Conservation (phyloP, 2,329 filamentous ascomycete genomes). For the Exophiala phaeomuriformis region DNA sequence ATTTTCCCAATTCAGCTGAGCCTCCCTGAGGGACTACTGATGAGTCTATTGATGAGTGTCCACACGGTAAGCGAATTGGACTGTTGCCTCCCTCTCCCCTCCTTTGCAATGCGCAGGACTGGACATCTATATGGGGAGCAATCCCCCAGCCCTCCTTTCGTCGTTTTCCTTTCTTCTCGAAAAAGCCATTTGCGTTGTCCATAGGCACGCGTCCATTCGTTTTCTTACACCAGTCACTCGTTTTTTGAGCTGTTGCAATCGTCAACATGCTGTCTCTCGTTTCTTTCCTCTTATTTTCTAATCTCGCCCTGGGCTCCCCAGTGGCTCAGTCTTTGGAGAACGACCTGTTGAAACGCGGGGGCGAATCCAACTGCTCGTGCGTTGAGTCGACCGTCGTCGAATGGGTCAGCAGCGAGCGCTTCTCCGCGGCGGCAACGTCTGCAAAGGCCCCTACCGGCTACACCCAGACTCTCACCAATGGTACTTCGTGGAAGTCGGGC, state of each 20-base stretch:
- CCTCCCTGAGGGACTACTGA: no score
- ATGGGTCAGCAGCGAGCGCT: slow-evolving; percentile 12
- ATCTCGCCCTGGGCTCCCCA: slow-evolving; percentile 15
- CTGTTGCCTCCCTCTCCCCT: no score
- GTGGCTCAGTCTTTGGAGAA: slow-evolving; percentile 6
- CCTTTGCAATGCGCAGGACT: background rate
- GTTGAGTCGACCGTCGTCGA: slow-evolving; percentile 5
- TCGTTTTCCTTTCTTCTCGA: slow-evolving; percentile 4
- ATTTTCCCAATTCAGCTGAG: background rate
- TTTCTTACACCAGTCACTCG: background rate
- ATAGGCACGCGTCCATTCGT: slow-evolving; percentile 20
- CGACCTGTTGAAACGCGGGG: slow-evolving; percentile 11
- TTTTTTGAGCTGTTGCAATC: slow-evolving; percentile 17
- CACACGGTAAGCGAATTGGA: no score
- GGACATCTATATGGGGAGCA: background rate
- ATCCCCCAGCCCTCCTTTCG: background rate
- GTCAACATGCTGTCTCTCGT: slow-evolving; percentile 25
- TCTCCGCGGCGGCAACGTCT: slow-evolving; percentile 11
- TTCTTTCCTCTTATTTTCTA: slow-evolving; percentile 18
- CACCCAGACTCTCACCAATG: slow-evolving; percentile 16
- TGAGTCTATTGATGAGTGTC: no score
- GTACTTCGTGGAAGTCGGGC: slow-evolving; percentile 15
- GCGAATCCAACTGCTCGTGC: slow-evolving; percentile 18
- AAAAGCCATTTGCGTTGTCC: slow-evolving; percentile 11
- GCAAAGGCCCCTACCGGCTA: slow-evolving; percentile 17